phyloP scores from a whole-genome alignment of 371 early-diverging fungal species.

The Zancudomyces culisetae region DNA sequence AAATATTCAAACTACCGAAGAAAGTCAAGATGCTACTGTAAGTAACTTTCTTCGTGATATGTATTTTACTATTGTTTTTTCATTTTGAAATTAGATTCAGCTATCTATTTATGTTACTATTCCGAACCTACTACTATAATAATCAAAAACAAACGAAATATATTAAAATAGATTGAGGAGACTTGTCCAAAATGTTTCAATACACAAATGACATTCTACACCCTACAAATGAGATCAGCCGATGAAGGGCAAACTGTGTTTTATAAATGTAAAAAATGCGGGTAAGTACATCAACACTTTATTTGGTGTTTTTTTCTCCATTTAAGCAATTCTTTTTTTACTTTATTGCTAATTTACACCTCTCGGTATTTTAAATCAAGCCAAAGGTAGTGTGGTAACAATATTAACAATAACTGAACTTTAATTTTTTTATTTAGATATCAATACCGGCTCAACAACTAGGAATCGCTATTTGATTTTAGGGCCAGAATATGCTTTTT shows the following conservation, averaged over 20 bases:
- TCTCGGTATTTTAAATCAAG: too few relatives aligned
- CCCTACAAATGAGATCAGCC: conserved; percentile 95
- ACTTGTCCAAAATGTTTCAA: conserved; percentile 89
- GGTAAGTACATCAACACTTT: conserved; percentile 12
- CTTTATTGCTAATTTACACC: not conserved
- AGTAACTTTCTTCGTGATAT: too few relatives aligned
- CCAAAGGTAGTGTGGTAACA: not conserved
- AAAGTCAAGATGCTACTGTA: too few relatives aligned
- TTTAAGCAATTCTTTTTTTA: not conserved
- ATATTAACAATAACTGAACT: not conserved
- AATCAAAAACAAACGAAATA: too few relatives aligned
- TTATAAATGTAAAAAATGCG: conserved; percentile 94
- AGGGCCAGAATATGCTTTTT: conserved; percentile 8
- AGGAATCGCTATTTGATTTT: not conserved
- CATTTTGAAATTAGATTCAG: too few relatives aligned
- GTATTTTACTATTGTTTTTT: too few relatives aligned
- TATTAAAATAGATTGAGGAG: conserved; percentile 60
- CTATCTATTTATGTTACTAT: too few relatives aligned
- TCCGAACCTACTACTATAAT: too few relatives aligned
- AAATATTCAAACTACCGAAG: too few relatives aligned
- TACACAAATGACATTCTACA: conserved; percentile 94
- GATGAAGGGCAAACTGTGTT: conserved; percentile 99
- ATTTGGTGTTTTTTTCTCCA: not conserved
- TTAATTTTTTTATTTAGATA: not conserved
- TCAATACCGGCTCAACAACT: conserved; percentile 2